These are phyloP conservation scores for Colletotrichum tropicale DNA, from an alignment of 2,329 filamentous ascomycete species.

Conservation along the genomic window DNA sequence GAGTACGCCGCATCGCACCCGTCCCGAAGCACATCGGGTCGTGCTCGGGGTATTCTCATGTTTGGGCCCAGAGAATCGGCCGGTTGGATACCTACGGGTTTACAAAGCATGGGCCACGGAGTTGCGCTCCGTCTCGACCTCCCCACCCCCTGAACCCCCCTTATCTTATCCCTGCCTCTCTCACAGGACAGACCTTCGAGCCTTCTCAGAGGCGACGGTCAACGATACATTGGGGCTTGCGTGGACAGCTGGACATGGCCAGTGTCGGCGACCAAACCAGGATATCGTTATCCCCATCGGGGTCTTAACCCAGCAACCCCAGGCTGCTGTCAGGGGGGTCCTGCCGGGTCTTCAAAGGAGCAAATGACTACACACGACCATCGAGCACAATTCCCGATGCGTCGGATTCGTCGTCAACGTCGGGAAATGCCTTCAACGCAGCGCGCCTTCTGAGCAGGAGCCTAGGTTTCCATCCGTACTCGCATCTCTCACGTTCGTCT, in stretches of 20 bases:
- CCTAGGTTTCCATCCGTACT: not conserved
- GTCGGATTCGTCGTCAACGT: not conserved
- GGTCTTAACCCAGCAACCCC: not conserved
- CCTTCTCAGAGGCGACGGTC: not conserved
- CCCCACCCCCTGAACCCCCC: not conserved
- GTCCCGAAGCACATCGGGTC: not conserved
- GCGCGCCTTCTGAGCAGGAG: not conserved
- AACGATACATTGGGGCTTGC: not conserved
- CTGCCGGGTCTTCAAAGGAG: not conserved
- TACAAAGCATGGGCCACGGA: not conserved
- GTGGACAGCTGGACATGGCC: not conserved
- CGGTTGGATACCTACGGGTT: not conserved
- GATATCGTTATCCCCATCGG: not conserved
- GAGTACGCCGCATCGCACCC: not conserved
- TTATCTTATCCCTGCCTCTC: not conserved
- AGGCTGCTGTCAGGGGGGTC: not conserved
- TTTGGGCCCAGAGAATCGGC: not conserved
- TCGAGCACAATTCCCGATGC: not conserved
- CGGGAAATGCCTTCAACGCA: not conserved
- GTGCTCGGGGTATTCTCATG: not conserved
- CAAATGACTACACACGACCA: not conserved
- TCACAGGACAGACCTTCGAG: not conserved
- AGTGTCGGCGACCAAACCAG: not conserved
- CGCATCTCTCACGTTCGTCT: not conserved
- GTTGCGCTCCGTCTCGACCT: not conserved